Evolutionary conservation across 768 basidiomycete genomes (phyloP), one percentile per base, ranked within the genome.

Genomic region (Psilocybe azurescens): DNA sequence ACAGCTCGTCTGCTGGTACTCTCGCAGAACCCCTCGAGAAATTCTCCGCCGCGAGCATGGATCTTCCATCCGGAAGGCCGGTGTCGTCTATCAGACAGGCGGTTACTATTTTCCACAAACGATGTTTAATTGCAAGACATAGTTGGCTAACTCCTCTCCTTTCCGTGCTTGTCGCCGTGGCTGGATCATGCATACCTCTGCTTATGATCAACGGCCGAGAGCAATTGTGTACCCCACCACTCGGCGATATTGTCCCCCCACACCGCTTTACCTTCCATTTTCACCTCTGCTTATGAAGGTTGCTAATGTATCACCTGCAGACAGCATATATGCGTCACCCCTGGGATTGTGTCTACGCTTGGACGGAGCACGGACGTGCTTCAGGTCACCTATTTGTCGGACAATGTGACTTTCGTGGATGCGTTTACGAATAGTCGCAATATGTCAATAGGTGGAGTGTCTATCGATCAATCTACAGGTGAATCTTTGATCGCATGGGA

Each of bases 31-130:
- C 7, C 38, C 58, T 3, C 63, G 33, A 38, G 2, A 47, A 28
- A 18, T 4, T 16, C 13, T 30, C 70, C 9, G 30, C 3, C 5
- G 10, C 20, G 9, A 32, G 28, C n/a, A 71, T 87, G 63, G 65
- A 79, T 6, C 52, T 89, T n/a, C 78, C 85, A 1, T 78, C 77
- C 53, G 89, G 89, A 9, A 79, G 83, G 8, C 68, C 79, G 30
- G 79, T 82, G 10, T 85, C 86, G 2, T 84, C 88, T 5, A 75
- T 89, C 63, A 75, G 74, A 14, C 91, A 93, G 69, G 88, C 90
- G 1, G 70, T 86, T 58, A 91, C 89, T 0, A 90, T 94, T 59
- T 87, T 91, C 76, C 77, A 86, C 66, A 93, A 94, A 71, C 86
- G 92, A 3, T 67, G 77, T 5, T 75, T 92, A 24, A 82, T 93